Base-by-base conservation (phyloP, 2,329 filamentous ascomycete genomes). In the Venturia effusa region DNA sequence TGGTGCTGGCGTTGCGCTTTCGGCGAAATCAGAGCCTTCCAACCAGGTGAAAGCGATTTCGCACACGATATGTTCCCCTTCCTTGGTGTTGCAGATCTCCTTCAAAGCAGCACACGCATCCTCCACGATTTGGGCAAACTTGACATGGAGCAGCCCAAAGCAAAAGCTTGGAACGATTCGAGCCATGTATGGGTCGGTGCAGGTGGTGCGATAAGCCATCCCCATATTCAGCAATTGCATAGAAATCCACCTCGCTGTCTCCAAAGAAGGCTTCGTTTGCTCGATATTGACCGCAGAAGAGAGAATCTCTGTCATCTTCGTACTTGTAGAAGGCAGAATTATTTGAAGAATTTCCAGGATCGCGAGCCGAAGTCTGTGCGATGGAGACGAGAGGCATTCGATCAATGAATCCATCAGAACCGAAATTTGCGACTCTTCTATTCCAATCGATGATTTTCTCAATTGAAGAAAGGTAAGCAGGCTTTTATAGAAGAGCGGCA, bases 61-160 rank as follows among this genome's bases (percentile, higher is more conserved):
- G 1, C 87, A 85, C 43, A 97, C 81, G 22, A 83, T 78, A 39
- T 88, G 85, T 71, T 97, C 92, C 27, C 90, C 91, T 45, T 78
- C 75, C 67, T 88, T 87, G 27, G 81, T 82, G 68, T 89, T 83
- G 24, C 86, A 83, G 63, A 99, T 86, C 61, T 87, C 81, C 70
- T 90, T 88, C 70, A 99, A 77, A 0, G 89, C 86, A 63, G 86
- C 83, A 61, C 88, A 85, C 0, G 90, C 84, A 69, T 96, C 90
- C 66, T 96, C 90, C 90, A 93, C 97, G 6, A 95, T 80, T 41
- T 91, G 91, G 0, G 92, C 84, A 67, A 97, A 81, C 68, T 88
- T 90, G 60, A 96, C 86, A 0, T 92, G 94, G 66, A 97, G 81
- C 75, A 97, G 83, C 60, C 94, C 94, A 69, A 97, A 96, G 69